phyloP scores from a whole-genome alignment of 805 yeast species.

The Priceomyces carsonii region DNA sequence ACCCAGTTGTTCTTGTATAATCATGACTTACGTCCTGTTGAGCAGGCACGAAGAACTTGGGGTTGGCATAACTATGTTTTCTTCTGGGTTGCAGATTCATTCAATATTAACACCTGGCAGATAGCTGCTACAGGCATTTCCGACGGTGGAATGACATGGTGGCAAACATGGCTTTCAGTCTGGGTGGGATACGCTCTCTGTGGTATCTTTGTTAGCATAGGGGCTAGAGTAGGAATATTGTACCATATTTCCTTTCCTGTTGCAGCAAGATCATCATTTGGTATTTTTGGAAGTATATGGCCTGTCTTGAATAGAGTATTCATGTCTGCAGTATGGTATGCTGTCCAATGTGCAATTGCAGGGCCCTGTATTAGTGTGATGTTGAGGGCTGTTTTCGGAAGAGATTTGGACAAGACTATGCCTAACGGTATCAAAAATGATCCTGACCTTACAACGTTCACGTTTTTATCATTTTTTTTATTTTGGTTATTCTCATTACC shows the following conservation, averaged over 20 bases:
- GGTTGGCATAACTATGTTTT: conserved; percentile 76
- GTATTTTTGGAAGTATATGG: conserved; percentile 85
- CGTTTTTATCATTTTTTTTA: conserved; percentile 73
- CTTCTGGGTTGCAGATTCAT: conserved; percentile 89
- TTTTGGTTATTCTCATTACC: conserved; percentile 84
- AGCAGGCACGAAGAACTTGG: conserved; percentile 76
- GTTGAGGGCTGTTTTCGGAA: conserved; percentile 75
- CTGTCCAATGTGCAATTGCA: conserved; percentile 84
- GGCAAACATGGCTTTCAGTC: conserved; percentile 88
- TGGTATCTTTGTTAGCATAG: conserved; percentile 66
- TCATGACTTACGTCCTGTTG: conserved; percentile 79
- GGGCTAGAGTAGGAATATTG: conserved; percentile 76
- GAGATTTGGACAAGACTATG: conserved; percentile 58
- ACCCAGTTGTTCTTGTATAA: conserved; percentile 70
- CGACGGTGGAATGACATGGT: conserved; percentile 77
- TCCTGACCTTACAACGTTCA: conserved; percentile 68
- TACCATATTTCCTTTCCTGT: conserved; percentile 89
- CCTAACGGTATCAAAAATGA: conserved; percentile 56
- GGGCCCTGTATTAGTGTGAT: conserved; percentile 74
- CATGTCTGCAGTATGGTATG: conserved; percentile 85
- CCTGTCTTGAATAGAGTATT: conserved; percentile 86
- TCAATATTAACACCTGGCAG: conserved; percentile 89
- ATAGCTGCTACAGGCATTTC: conserved; percentile 83
- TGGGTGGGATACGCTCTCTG: conserved; percentile 80
- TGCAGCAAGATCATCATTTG: conserved; percentile 77